Evolutionary conservation across 768 basidiomycete species (phyloP).

Genomic region (Melanogaster broomeanus): DNA sequence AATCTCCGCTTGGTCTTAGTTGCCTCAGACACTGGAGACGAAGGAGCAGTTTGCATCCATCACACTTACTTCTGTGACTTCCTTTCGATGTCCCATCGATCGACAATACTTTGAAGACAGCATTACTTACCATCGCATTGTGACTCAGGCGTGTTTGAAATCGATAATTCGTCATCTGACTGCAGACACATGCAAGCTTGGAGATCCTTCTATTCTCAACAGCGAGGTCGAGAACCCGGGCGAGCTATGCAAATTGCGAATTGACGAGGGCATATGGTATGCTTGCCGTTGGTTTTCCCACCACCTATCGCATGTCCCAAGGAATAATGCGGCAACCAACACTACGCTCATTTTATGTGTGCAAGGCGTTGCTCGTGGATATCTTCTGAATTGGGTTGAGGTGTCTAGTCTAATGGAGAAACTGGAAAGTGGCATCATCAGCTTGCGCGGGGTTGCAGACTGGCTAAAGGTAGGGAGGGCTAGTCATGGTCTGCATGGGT

Average conservation of each 20-base stretch:
- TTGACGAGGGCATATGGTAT: slow-evolving; percentile 16
- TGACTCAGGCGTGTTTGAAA: slow-evolving; percentile 15
- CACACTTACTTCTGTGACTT: slow-evolving; percentile 26
- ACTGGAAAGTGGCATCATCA: slow-evolving; percentile 13
- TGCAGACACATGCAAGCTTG: slow-evolving; percentile 12
- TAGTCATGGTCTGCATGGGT: neutral
- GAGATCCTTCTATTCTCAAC: slow-evolving; percentile 11
- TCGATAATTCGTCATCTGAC: slow-evolving; percentile 16
- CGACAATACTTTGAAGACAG: slow-evolving; percentile 15
- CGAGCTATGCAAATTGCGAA: slow-evolving; percentile 9
- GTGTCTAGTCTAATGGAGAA: slow-evolving; percentile 18
- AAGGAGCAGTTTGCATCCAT: slow-evolving; percentile 16
- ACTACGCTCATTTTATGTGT: slow-evolving; percentile 6
- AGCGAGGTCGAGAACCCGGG: slow-evolving; percentile 13
- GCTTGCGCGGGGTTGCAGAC: slow-evolving; percentile 8
- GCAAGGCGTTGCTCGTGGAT: slow-evolving; percentile 7
- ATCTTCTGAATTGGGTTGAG: slow-evolving; percentile 19
- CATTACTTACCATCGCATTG: slow-evolving; percentile 7
- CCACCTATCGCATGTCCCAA: slow-evolving; percentile 13
- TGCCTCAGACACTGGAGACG: slow-evolving; percentile 7
- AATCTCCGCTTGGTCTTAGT: slow-evolving; percentile 16
- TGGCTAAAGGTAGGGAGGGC: slow-evolving; percentile 14
- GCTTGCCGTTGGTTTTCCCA: slow-evolving; percentile 22
- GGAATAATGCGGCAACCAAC: slow-evolving; percentile 1
- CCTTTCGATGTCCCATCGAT: slow-evolving; percentile 14